phyloP scores from a whole-genome alignment of 2,329 filamentous ascomycete genomes.

The Fonsecaea multimorphosa region DNA sequence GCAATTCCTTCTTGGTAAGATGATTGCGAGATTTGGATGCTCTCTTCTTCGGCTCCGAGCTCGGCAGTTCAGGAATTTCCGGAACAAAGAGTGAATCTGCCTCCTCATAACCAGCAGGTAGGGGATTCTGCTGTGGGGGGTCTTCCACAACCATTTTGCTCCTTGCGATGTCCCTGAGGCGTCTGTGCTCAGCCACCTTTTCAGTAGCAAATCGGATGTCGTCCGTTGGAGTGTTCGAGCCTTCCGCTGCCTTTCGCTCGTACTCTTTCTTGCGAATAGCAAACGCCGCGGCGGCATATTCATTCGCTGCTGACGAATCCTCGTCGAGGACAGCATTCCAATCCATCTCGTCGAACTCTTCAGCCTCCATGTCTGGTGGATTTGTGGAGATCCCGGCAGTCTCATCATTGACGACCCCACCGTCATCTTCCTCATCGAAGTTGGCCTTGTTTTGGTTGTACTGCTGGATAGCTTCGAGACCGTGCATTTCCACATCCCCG shows the following conservation, averaged over 20 bases:
- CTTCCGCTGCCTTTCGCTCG: slow-evolving; percentile 18
- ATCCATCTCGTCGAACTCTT: slow-evolving; percentile 18
- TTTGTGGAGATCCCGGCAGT: not conserved
- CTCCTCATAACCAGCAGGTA: slow-evolving; percentile 24
- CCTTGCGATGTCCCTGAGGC: slow-evolving; percentile 26
- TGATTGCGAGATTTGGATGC: slow-evolving; percentile 25
- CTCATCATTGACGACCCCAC: not conserved
- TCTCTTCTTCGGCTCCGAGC: slow-evolving; percentile 15
- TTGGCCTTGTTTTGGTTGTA: slow-evolving; percentile 26
- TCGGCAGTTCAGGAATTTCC: slow-evolving; percentile 12
- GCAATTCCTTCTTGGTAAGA: slow-evolving; percentile 25
- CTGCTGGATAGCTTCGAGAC: slow-evolving; percentile 17
- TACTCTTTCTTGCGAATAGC: slow-evolving; percentile 23
- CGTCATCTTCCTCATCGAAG: slow-evolving; percentile 6
- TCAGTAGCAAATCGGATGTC: slow-evolving; percentile 28
- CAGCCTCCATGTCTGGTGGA: not conserved
- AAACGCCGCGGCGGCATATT: slow-evolving; percentile 18
- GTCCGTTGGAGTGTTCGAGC: slow-evolving; percentile 22
- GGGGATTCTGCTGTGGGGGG: not conserved
- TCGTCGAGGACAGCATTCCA: slow-evolving; percentile 23
- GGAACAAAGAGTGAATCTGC: slow-evolving; percentile 34
- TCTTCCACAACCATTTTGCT: slow-evolving; percentile 23
- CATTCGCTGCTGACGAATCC: slow-evolving; percentile 5
- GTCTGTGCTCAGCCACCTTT: slow-evolving; percentile 26
- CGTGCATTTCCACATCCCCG: slow-evolving; percentile 5